A percentile compares a stretch with the other conserved stretches of the same genome.
These are phyloP conservation scores for sorghum (Sorghum bicolor) DNA, from an alignment of 176 grass and related monocot genomes.

Conservation along the genomic window Sorghum_bicolor_NCBIv3 NC_012878.2:44644501-44645000, in stretches of 20 bases:
- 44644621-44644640: constrained; percentile 44
- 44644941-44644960: constrained; percentile 77
- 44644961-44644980: constrained; percentile 73
- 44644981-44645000: constrained; percentile 47
- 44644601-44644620: constrained; percentile 12
- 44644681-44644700: constrained; percentile 63
- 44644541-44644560: constrained; percentile 61
- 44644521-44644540: constrained; percentile 46
- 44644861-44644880: constrained; percentile 69
- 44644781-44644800: constrained; percentile 79
- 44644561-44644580: constrained; percentile 66
- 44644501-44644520: constrained; percentile 61
- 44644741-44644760: constrained; percentile 68
- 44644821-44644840: constrained; percentile 86
- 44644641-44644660: constrained; percentile 55
- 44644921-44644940: constrained; percentile 57
- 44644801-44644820: constrained; percentile 63
- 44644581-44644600: constrained; percentile 50
- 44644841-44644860: constrained; percentile 78
- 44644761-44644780: constrained; percentile 79
- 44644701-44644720: constrained; percentile 86
- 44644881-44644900: constrained; percentile 69
- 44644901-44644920: constrained; percentile 56
- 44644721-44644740: constrained; percentile 51
- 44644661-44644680: constrained; percentile 84